Evolutionary conservation across 2,329 filamentous ascomycete genomes (phyloP), one percentile per base, ranked within the genome.

Genomic region (Neurospora sp.): DNA sequence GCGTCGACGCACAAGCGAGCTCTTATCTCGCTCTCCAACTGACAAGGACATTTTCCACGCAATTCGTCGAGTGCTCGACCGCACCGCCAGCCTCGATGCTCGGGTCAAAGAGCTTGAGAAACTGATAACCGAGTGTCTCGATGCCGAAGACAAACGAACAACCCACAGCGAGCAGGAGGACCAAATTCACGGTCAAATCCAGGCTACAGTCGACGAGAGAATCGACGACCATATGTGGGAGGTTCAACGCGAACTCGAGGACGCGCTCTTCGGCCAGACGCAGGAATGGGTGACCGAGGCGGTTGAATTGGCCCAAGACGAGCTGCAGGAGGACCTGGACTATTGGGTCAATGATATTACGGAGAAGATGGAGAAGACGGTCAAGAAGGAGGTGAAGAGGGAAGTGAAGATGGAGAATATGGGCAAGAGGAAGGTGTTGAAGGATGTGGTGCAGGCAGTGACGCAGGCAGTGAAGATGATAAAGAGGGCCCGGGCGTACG

Each of bases 101-200:
- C 66, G 69, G 15, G 5, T 70, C 11, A 52, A 70, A 37, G 46
- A 52, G 69, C 36, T 70, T 10, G 69, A 70, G 52, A 62, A 62
- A 33, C 11, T 62, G 52, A 33, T 62, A 57, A 67, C 57, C 43
- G 62, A 62, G 66, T 33, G 12, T 33, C 52, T 62, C 23, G 8
- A 62, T 33, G 23, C 6, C 23, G 23, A 62, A 8, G 5, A 17
- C 23, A 62, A 6, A 17, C 17, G 52, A 23, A 17, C 12, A 62
- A 8, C 15, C 52, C 6, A 62, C 52, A 62, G 5, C 23, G 52
- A 62, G 23, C 11, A 33, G 23, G 52, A 2, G 52, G 52, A 33
- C 12, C 23, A 33, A 15, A 33, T 62, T 3, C 2, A 17, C 23
- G 52, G 52, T 33, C 12, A 33, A 12, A 62, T 62, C 4, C 15